These are phyloP conservation scores for Mucor sp. DNA, from an alignment of 371 early-diverging fungal genomes.

Conservation along the genomic window DNA sequence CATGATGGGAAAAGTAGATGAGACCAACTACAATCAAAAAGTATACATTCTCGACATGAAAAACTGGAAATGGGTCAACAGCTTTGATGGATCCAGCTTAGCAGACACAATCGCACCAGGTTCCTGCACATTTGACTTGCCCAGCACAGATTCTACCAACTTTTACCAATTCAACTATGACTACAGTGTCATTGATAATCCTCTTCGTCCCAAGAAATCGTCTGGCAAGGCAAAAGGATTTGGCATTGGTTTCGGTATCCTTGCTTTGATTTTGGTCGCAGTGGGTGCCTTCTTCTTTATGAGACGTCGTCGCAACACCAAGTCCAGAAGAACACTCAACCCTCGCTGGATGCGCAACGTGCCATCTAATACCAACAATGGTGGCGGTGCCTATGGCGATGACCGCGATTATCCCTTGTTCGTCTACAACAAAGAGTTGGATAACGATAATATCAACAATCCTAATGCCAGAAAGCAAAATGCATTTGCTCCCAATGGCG, in stretches of 20 bases:
- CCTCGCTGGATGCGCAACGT: conserved; percentile 42
- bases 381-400: conserved; percentile 10
- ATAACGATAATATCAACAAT: conserved; percentile 19
- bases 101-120: conserved; percentile 1
- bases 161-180: conserved; percentile 19
- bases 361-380: neutral
- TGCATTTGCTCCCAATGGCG: conserved; percentile 16
- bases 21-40: conserved; percentile 22
- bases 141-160: conserved; percentile 5
- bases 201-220: neutral
- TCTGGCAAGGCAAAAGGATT: conserved; percentile 28
- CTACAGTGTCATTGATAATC: conserved; percentile 18
- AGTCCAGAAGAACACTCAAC: conserved; percentile 27
- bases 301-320: conserved; percentile 17
- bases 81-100: neutral
- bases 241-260: conserved; percentile 32
- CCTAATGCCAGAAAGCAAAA: neutral
- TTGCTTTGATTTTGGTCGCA: conserved; percentile 12
- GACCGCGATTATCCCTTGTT: conserved; percentile 41
- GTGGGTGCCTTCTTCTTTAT: conserved; percentile 19
- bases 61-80: conserved; percentile 42
- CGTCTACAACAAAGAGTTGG: conserved; percentile 37
- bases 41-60: conserved; percentile 42
- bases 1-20: conserved; percentile 27
- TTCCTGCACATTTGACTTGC: conserved; percentile 29